phyloP scores from a whole-genome alignment of 441 rosid species.

The Hypseocharis bilobata region DNA sequence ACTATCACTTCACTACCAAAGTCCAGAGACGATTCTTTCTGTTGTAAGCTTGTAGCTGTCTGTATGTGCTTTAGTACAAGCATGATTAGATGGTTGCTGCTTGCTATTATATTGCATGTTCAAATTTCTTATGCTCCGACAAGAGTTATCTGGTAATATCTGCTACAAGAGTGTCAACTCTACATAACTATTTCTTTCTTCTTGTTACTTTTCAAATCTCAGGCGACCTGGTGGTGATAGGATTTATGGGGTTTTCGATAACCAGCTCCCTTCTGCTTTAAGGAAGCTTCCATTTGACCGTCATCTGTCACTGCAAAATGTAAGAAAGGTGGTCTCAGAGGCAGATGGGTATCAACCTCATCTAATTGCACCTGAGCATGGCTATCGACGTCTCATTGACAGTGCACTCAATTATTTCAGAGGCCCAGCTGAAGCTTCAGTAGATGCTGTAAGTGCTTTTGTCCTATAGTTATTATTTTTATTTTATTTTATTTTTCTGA shows the following conservation, averaged over 20 bases:
- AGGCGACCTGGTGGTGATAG: slow-evolving; percentile 98
- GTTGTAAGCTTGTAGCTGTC: neutral
- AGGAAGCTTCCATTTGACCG: slow-evolving; percentile 91
- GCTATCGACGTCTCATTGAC: slow-evolving; percentile 91
- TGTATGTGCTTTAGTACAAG: neutral
- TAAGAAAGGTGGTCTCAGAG: slow-evolving; percentile 82
- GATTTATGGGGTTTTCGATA: slow-evolving; percentile 86
- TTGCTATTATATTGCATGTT: neutral
- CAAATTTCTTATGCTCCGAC: neutral
- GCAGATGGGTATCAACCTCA: slow-evolving; percentile 99
- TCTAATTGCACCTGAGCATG: slow-evolving; percentile 97
- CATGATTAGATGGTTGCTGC: neutral
- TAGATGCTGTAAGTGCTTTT: slow-evolving; percentile 66
- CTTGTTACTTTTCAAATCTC: slow-evolving; percentile 14
- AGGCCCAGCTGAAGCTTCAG: slow-evolving; percentile 98
- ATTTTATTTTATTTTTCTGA: too few relatives aligned
- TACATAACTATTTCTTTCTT: neutral
- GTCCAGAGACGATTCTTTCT: neutral
- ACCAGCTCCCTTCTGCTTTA: slow-evolving; percentile 91
- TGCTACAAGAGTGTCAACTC: too few relatives aligned
- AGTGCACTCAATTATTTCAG: slow-evolving; percentile 83
- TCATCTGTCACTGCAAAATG: slow-evolving; percentile 81
- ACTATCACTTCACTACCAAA: neutral
- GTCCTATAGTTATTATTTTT: neutral
- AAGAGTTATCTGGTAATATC: neutral